Conservation (phyloP, 257 asterid genomes). For the Paraleonurus japonicus region DNA sequence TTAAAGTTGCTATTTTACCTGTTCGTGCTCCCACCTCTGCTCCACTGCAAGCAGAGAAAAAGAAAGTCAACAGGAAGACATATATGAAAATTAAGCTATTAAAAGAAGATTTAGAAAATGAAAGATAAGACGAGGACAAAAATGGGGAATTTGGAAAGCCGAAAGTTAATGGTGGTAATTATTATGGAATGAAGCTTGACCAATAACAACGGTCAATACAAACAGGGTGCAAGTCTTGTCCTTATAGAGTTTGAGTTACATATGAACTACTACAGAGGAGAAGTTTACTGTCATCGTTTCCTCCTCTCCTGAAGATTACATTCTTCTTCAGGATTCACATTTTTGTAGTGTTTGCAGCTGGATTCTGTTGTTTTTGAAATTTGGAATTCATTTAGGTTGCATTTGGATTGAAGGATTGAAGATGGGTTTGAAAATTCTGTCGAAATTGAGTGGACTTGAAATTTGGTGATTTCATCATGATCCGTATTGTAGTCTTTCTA, state of each 20-base stretch:
- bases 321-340: slow-evolving; percentile 8
- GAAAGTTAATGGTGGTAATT: not conserved
- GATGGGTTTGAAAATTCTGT: not conserved
- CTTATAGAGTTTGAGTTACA: slow-evolving; percentile 1
- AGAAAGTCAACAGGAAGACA: slow-evolving; percentile 12
- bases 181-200: slow-evolving; percentile 3
- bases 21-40: too few relatives aligned
- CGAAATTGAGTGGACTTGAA: not conserved
- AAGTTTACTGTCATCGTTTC: not conserved
- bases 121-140: not conserved
- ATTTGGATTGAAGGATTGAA: not conserved
- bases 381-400: slow-evolving; percentile 13
- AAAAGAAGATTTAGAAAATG: not conserved
- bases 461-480: not conserved
- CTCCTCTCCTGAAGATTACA: not conserved
- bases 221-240: not conserved
- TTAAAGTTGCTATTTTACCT: not conserved
- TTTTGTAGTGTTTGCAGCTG: not conserved
- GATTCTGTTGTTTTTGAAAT: not conserved
- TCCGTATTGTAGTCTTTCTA: too few relatives aligned
- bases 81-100: not conserved
- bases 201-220: not conserved
- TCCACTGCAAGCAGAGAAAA: too few relatives aligned
- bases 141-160: not conserved
- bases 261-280: not conserved